Conservation (phyloP, 768 basidiomycete species). For the Mycena albidolilacea region DNA sequence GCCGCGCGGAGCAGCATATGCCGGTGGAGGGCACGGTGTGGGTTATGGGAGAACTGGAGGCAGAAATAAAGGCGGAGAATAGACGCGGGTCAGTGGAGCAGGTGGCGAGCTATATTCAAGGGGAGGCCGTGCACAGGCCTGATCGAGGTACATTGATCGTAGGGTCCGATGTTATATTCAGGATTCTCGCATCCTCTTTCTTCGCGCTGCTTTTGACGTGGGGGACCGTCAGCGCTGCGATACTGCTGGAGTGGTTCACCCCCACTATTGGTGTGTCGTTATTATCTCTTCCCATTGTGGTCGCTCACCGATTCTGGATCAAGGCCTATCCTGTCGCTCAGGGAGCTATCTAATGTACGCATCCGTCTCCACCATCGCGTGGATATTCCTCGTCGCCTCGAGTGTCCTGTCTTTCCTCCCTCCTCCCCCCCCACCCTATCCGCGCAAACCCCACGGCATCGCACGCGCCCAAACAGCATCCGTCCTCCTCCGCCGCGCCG, state of each 20-base stretch:
- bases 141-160: background rate
- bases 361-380: conserved; percentile 46
- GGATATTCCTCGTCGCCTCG: conserved; percentile 48
- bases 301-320: background rate
- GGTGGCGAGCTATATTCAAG: conserved; percentile 3
- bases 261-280: conserved; percentile 32
- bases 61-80: conserved; percentile 1
- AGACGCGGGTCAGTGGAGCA: conserved; percentile 4
- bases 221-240: conserved; percentile 40
- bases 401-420: conserved; percentile 36
- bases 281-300: background rate
- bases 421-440: background rate
- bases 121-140: background rate
- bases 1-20: conserved; percentile 24
- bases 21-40: conserved; percentile 34
- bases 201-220: conserved; percentile 38
- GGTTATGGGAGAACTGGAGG: conserved; percentile 17
- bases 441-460: conserved; percentile 37
- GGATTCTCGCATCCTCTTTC: conserved; percentile 30
- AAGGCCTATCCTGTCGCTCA: conserved; percentile 53
- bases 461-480: conserved; percentile 38
- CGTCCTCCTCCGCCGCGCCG: conserved; percentile 37
- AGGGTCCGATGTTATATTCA: conserved; percentile 2
- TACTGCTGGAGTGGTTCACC: conserved; percentile 32
- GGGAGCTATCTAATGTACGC: conserved; percentile 50